These are phyloP conservation scores for Pseudozyma tsukubaensis DNA, from an alignment of 1,284 basidiomycete genomes.

Conservation along the genomic window DNA sequence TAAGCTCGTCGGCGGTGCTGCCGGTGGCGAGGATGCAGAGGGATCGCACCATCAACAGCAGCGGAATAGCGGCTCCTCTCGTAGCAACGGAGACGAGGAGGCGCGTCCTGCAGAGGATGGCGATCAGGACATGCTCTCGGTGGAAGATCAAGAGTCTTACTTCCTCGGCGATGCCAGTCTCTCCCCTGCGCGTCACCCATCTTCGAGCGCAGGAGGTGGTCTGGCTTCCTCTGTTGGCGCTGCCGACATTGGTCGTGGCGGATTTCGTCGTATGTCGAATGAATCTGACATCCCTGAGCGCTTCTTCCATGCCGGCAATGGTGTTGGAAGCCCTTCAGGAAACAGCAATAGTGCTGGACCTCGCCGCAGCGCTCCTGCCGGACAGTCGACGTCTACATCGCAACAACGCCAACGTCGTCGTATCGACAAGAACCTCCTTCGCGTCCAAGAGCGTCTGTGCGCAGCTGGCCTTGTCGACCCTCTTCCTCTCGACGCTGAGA, in stretches of 20 bases:
- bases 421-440: conserved; percentile 57
- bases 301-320: conserved; percentile 28
- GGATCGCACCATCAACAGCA: conserved; percentile 25
- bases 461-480: conserved; percentile 60
- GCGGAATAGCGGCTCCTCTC: conserved; percentile 8
- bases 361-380: conserved; percentile 8
- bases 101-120: conserved; percentile 7
- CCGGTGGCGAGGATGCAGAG: conserved; percentile 62
- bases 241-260: conserved; percentile 20
- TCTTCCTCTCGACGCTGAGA: conserved; percentile 61
- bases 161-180: conserved; percentile 39
- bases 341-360: not conserved
- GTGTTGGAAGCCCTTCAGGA: not conserved
- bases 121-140: conserved; percentile 44
- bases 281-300: conserved; percentile 32
- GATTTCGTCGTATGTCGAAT: conserved; percentile 19
- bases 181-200: conserved; percentile 18
- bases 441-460: conserved; percentile 57
- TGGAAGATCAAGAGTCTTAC: conserved; percentile 48
- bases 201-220: conserved; percentile 2
- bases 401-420: conserved; percentile 29
- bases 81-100: conserved; percentile 9
- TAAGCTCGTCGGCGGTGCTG: conserved; percentile 54
- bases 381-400: not conserved
- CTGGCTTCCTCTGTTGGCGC: conserved; percentile 19